Base-by-base conservation (phyloP, 2,329 filamentous ascomycete species). In the Phialocephala subalpina region DNA sequence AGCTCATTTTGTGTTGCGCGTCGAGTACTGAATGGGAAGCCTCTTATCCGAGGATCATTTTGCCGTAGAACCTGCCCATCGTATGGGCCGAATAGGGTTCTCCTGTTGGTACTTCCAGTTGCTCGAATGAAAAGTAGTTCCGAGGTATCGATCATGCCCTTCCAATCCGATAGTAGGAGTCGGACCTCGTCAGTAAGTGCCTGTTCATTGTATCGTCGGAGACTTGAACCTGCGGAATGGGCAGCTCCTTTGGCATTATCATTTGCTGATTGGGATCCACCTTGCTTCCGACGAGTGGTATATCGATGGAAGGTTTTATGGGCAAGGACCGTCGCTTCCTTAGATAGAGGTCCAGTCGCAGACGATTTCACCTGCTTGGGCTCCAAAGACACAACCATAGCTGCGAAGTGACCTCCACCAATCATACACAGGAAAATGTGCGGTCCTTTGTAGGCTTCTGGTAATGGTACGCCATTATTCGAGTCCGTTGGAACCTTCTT, bases 391-490 rank as follows among this genome's bases (percentile, higher is more conserved):
- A 99, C 92, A 12, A 98, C 84, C 94, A 98, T 98, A 59, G 92
- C 96, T 0, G 96, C 96, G 76, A 99, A 99, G 77, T 99, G 96
- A 0, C 96, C 96, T 66, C 96, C 96, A 27, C 96, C 96, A 59
- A 99, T 97, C 96, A 99, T 99, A 79, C 94, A 98, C 57, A 99
- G 86, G 76, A 99, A 98, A 58, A 97, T 89, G 76, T 98, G 94
- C 1, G 94, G 93, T 8, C 90, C 90, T 27, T 89, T 87, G 75
- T 90, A 87, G 3, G 82, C 82, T 11, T 85, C 79, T 1, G 83
- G 80, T 2, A 85, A 82, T 5, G 87, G 78, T 18, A 82, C 81
- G 1, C 88, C 87, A 57, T 89, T 88, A 64, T 87, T 88, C 42
- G 83, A 80, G 1, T 81, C 67, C 86, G 86, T 36, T 78, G 84